Evolutionary conservation across 1,284 basidiomycete species (phyloP).

Genomic region (Pseudozyma hubeiensis): DNA sequence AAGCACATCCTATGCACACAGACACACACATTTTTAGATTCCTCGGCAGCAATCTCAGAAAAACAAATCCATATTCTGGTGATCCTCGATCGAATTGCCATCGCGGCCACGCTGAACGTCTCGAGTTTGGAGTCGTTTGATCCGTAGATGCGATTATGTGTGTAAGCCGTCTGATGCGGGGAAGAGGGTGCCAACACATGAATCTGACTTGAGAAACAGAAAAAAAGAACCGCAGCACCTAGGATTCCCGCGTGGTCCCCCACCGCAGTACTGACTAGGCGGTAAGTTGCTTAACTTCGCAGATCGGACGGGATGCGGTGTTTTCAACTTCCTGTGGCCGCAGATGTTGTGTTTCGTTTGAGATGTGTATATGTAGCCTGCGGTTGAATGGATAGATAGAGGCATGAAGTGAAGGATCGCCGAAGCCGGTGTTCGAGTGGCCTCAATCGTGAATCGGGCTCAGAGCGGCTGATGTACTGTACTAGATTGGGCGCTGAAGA

Average conservation of each 20-base stretch:
- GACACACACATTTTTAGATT: constrained; percentile 24
- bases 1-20: not conserved
- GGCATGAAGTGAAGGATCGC: too few relatives aligned
- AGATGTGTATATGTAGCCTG: not conserved
- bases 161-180: too few relatives aligned
- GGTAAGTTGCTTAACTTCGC: constrained; percentile 82
- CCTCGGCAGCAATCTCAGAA: constrained; percentile 24
- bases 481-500: too few relatives aligned
- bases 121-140: too few relatives aligned
- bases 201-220: constrained; percentile 17
- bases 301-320: constrained; percentile 84
- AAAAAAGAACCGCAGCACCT: constrained; percentile 78
- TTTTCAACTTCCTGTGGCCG: constrained; percentile 82
- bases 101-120: too few relatives aligned
- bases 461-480: too few relatives aligned
- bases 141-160: too few relatives aligned
- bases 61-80: not conserved
- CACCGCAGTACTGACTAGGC: constrained; percentile 85
- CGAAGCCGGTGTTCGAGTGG: too few relatives aligned
- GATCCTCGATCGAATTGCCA: too few relatives aligned
- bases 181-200: too few relatives aligned
- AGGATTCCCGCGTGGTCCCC: constrained; percentile 85
- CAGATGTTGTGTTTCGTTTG: constrained; percentile 71
- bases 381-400: too few relatives aligned
- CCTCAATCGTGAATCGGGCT: too few relatives aligned